phyloP scores from a whole-genome alignment of 1,284 basidiomycete genomes.

The Cutaneotrichosporon cutaneum region DNA sequence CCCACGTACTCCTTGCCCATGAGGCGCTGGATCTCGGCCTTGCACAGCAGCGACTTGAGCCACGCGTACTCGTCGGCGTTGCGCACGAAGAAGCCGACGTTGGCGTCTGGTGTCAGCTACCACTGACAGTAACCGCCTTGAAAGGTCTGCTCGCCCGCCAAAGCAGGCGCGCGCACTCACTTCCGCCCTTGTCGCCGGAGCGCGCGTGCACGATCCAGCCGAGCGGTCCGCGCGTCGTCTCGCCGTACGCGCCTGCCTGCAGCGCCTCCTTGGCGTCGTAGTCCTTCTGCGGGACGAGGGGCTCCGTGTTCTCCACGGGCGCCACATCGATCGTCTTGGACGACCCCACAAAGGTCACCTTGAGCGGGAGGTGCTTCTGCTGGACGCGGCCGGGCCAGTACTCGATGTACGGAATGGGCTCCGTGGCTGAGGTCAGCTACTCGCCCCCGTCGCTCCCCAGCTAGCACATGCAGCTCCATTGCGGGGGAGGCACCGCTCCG shows the following conservation, averaged over 20 bases:
- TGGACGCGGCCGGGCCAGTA: conserved; percentile 25
- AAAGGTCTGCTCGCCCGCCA: no score
- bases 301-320: background rate
- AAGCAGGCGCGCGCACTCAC: no score
- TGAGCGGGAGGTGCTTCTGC: conserved; percentile 17
- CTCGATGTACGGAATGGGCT: conserved; percentile 24
- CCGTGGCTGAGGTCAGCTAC: background rate
- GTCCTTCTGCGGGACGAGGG: conserved; percentile 11
- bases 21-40: conserved; percentile 19
- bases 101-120: conserved; percentile 22
- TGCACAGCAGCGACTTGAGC: conserved; percentile 29
- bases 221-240: conserved; percentile 26
- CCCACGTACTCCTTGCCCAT: conserved; percentile 29
- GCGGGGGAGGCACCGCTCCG: no score
- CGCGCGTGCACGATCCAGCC: conserved; percentile 34
- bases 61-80: conserved; percentile 31
- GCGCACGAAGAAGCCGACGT: conserved; percentile 34
- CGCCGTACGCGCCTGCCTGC: conserved; percentile 15
- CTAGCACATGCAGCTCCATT: no score
- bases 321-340: conserved; percentile 9
- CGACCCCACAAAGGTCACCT: conserved; percentile 19
- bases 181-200: conserved; percentile 35
- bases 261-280: conserved; percentile 17
- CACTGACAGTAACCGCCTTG: no score
- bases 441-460: no score